Evolutionary conservation across 164 flowering plant genomes (phyloP).

Genomic region (Pachysandra terminalis): DNA sequence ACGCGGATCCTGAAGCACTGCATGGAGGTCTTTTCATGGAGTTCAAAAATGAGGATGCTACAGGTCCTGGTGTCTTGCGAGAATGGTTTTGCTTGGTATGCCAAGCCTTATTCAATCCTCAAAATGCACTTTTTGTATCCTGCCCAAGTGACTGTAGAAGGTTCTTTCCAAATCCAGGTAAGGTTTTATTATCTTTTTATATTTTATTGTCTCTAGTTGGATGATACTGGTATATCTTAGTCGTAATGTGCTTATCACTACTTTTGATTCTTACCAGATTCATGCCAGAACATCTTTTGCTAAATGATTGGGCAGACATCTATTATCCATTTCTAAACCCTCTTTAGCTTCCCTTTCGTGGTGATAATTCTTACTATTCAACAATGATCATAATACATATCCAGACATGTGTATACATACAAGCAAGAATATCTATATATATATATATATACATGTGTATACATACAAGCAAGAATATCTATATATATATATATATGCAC

Average conservation of each 20-base stretch:
- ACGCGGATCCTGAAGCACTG: slow-evolving; percentile 45
- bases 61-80: slow-evolving; percentile 91
- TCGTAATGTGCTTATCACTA: neutral
- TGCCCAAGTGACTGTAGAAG: slow-evolving; percentile 82
- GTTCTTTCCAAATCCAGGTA: slow-evolving; percentile 92
- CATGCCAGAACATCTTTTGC: too few relatives aligned
- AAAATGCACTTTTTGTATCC: slow-evolving; percentile 74
- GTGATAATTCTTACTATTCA: too few relatives aligned
- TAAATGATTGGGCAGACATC: too few relatives aligned
- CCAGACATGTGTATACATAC: too few relatives aligned
- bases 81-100: slow-evolving; percentile 94
- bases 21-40: slow-evolving; percentile 78
- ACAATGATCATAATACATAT: too few relatives aligned
- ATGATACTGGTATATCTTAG: too few relatives aligned
- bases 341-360: too few relatives aligned
- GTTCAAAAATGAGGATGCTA: slow-evolving; percentile 96
- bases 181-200: slow-evolving; percentile 9
- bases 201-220: neutral
- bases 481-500: too few relatives aligned
- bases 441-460: too few relatives aligned
- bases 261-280: neutral
- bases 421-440: too few relatives aligned
- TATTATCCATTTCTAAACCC: too few relatives aligned
- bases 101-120: slow-evolving; percentile 74
- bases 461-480: too few relatives aligned